Percentiles rank a stretch among this genome's conserved stretches.
These are phyloP conservation scores for Elsinoe arachidis DNA, from an alignment of 2,329 filamentous ascomycete species.

Conservation along the genomic window DNA sequence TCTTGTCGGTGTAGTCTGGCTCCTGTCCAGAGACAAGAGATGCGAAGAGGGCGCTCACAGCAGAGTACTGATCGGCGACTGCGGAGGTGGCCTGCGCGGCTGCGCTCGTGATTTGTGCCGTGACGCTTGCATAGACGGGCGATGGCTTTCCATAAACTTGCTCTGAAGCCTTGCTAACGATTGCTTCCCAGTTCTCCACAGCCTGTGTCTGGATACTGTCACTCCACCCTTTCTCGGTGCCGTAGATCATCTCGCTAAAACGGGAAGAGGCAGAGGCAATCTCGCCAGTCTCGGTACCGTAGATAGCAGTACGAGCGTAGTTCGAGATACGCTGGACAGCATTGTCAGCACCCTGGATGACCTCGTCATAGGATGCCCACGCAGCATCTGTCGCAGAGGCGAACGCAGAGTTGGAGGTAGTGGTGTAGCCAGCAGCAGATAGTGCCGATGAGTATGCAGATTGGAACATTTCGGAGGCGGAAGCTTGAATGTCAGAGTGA, in stretches of 20 bases:
- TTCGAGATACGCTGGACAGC: conserved; percentile 33
- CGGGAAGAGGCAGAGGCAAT: conserved; percentile 35
- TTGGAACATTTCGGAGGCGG: conserved; percentile 26
- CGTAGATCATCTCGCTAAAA: conserved; percentile 38
- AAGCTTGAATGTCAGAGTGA: conserved; percentile 27
- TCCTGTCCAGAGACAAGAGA: conserved; percentile 72
- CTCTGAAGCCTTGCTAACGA: conserved; percentile 57
- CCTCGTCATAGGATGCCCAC: conserved; percentile 25
- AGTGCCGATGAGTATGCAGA: conserved; percentile 21
- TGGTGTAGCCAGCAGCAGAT: conserved; percentile 19
- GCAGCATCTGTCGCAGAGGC: conserved; percentile 23
- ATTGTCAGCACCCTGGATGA: conserved; percentile 24
- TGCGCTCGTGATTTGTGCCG: conserved; percentile 48
- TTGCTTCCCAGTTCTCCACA: conserved; percentile 54
- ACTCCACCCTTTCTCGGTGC: conserved; percentile 41
- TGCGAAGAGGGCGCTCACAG: conserved; percentile 62
- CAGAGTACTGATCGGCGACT: conserved; percentile 56
- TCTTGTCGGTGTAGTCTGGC: conserved; percentile 71
- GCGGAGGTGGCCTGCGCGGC: conserved; percentile 54
- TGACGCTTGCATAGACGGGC: conserved; percentile 38
- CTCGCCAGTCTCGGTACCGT: conserved; percentile 36
- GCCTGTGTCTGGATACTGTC: conserved; percentile 49
- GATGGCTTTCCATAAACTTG: conserved; percentile 62
- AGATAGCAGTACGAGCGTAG: conserved; percentile 36
- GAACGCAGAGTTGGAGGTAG: conserved; percentile 24